A percentile compares a stretch with the other conserved stretches of the same genome.
phyloP scores from a whole-genome alignment of 108 stramenopile species.

The Aurantiochytrium sp. region DNA sequence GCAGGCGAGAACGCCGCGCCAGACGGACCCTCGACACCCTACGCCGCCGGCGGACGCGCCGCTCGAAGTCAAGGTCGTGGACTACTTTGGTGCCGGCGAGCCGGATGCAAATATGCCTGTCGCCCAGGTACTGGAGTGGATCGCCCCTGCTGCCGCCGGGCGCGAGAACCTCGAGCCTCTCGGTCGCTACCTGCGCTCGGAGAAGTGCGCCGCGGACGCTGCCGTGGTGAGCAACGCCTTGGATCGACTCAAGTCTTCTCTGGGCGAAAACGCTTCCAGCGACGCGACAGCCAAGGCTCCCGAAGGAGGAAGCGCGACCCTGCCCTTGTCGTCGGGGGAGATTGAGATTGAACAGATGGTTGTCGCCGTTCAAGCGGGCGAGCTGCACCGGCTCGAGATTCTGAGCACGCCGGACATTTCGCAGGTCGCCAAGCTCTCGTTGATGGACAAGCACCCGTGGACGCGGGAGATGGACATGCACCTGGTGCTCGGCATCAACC shows the following conservation, averaged over 20 bases:
- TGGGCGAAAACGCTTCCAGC: too few relatives aligned
- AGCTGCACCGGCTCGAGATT: not conserved
- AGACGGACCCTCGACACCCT: too few relatives aligned
- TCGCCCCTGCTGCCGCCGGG: not conserved
- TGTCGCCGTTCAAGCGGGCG: not conserved
- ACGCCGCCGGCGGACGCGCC: not conserved
- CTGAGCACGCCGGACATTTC: not conserved
- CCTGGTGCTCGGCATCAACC: not conserved
- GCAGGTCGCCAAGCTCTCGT: not conserved
- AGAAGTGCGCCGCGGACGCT: not conserved
- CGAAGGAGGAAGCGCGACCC: too few relatives aligned
- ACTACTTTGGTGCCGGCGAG: not conserved
- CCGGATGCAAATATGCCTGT: not conserved
- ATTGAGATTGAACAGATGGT: not conserved
- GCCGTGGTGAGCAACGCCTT: not conserved
- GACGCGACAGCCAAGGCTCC: too few relatives aligned
- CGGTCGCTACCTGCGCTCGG: not conserved
- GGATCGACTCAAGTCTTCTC: not conserved
- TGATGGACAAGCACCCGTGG: not conserved
- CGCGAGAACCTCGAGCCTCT: not conserved
- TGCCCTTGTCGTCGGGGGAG: not conserved
- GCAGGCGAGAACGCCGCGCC: too few relatives aligned
- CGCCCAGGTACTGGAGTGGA: not conserved
- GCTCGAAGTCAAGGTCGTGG: not conserved
- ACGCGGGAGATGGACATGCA: conserved; percentile 28